phyloP scores from a whole-genome alignment of 108 stramenopile genomes.

The Cyclotella kingstonii region DNA sequence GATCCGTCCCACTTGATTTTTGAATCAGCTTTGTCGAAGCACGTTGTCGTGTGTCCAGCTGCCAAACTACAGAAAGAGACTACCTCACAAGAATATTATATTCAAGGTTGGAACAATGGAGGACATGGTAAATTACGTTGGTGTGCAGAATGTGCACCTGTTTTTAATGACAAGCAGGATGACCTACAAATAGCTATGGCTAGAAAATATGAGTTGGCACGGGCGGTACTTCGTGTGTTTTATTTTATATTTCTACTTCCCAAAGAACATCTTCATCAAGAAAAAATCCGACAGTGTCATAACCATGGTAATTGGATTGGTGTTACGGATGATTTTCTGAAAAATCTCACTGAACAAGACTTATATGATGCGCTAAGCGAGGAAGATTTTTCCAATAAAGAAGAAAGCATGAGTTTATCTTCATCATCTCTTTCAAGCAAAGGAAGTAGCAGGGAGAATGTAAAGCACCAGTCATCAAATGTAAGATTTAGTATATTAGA shows the following conservation, averaged over 20 bases:
- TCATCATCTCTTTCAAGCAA: neutral
- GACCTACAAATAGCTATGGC: conserved; percentile 11
- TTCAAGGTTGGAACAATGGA: conserved; percentile 60
- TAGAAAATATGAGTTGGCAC: conserved; percentile 55
- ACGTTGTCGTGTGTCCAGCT: conserved; percentile 67
- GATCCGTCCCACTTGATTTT: conserved; percentile 80
- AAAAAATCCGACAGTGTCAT: neutral
- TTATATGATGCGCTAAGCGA: conserved; percentile 57
- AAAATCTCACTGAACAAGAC: conserved; percentile 40
- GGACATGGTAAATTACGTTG: conserved; percentile 53
- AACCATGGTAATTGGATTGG: neutral
- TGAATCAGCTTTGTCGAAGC: conserved; percentile 58
- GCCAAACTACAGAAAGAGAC: conserved; percentile 48
- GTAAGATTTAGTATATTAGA: too few species aligned
- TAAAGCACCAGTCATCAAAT: neutral
- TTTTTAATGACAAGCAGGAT: conserved; percentile 1
- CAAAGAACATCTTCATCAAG: neutral
- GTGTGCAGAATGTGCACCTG: neutral
- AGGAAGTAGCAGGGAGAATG: neutral
- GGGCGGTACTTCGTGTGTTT: conserved; percentile 58
- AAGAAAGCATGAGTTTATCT: conserved; percentile 36
- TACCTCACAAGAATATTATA: conserved; percentile 44
- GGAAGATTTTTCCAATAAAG: conserved; percentile 52
- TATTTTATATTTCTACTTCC: conserved; percentile 42
- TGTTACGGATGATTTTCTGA: conserved; percentile 17